Evolutionary conservation across 257 asterid genomes (phyloP).

Genomic region (Orobanche coerulescens): DNA sequence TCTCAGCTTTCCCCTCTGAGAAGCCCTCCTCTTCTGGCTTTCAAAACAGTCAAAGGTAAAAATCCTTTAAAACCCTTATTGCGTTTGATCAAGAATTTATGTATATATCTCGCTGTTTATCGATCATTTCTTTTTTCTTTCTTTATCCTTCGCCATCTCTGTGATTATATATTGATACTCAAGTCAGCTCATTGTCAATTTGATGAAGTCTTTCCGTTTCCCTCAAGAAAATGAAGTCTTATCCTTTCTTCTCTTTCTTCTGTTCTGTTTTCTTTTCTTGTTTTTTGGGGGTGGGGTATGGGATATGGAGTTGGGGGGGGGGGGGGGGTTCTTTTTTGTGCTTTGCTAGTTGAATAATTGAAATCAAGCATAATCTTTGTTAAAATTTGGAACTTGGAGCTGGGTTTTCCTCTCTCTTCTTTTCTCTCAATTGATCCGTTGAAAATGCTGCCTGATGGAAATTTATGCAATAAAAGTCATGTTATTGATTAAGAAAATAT

Average conservation of each 20-base stretch:
- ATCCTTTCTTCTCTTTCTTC: background rate
- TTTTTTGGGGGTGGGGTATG: too few species aligned
- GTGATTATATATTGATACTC: conserved; percentile 3
- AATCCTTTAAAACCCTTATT: background rate
- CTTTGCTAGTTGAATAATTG: background rate
- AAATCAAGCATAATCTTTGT: background rate
- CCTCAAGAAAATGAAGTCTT: background rate
- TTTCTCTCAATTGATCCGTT: background rate
- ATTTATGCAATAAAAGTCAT: background rate
- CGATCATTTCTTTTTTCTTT: background rate
- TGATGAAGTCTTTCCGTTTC: background rate
- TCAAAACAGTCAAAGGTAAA: conserved; percentile 28
- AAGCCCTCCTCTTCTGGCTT: background rate
- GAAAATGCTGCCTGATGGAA: background rate
- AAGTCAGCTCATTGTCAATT: conserved; percentile 25
- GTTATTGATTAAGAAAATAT: background rate
- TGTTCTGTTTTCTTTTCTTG: too few species aligned
- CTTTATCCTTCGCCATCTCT: background rate
- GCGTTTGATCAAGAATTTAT: background rate
- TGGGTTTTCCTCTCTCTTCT: background rate
- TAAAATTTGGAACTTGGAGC: background rate
- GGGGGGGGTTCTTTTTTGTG: background rate
- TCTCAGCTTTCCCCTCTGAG: background rate
- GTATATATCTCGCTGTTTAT: background rate
- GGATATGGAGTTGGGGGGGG: too few species aligned